These are phyloP conservation scores for Coprinellus aureogranulatus DNA, from an alignment of 768 basidiomycete species.

Conservation along the genomic window DNA sequence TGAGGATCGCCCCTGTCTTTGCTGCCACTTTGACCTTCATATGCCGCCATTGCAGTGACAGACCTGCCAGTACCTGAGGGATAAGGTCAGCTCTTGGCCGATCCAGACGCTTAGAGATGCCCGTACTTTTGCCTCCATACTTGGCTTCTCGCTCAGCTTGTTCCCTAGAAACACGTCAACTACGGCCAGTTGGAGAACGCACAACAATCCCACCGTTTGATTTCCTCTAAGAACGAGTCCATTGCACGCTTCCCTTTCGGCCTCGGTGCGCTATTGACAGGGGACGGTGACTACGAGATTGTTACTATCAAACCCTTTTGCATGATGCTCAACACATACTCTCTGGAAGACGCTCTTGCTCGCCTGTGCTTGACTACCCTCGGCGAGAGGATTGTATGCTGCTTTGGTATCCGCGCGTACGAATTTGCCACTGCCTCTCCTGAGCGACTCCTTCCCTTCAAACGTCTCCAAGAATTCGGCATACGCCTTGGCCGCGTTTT, in stretches of 20 bases:
- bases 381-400: conserved; percentile 39
- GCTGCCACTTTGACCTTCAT: conserved; percentile 88
- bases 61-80: conserved; percentile 63
- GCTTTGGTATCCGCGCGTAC: conserved; percentile 63
- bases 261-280: conserved; percentile 53
- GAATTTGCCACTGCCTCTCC: conserved; percentile 49
- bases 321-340: conserved; percentile 7
- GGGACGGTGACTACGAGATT: conserved; percentile 54
- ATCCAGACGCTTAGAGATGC: not conserved
- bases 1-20: conserved; percentile 87
- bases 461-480: conserved; percentile 85
- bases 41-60: conserved; percentile 91
- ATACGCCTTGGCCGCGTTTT: conserved; percentile 72
- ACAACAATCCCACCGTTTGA: conserved; percentile 66
- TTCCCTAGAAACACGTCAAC: conserved; percentile 54
- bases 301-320: too few species aligned
- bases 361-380: not conserved
- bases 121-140: conserved; percentile 64
- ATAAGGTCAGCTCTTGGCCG: not conserved
- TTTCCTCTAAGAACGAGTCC: conserved; percentile 95
- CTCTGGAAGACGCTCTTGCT: conserved; percentile 10
- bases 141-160: conserved; percentile 89
- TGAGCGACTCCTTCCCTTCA: conserved; percentile 62
- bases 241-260: conserved; percentile 94
- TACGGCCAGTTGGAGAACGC: not conserved